Evolutionary conservation across 1,284 basidiomycete genomes (phyloP).

Genomic region (Moniliella sp.): DNA sequence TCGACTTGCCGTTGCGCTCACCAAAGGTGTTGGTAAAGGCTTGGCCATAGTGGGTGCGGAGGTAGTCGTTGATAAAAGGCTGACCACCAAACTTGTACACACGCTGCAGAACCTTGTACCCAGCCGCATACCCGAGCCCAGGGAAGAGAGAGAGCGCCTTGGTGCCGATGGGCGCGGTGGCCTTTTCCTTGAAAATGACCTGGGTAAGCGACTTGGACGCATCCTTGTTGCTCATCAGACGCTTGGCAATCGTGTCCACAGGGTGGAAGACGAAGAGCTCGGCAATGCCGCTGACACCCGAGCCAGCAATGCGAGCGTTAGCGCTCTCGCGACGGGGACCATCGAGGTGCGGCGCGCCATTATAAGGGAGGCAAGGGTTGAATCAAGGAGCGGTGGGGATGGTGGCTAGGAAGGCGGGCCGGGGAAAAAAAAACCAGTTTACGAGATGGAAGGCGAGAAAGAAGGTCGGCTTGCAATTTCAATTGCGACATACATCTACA

Average conservation of each 20-base stretch:
- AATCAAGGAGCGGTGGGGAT: too few species aligned
- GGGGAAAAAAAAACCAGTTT: too few species aligned
- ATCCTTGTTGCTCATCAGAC: slow-evolving; percentile 69
- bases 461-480: too few species aligned
- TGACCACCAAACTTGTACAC: slow-evolving; percentile 77
- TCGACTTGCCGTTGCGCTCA: slow-evolving; percentile 81
- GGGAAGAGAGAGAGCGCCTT: slow-evolving; percentile 84
- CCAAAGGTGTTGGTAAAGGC: slow-evolving; percentile 66
- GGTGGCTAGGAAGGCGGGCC: too few species aligned
- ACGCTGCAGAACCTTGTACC: slow-evolving; percentile 49
- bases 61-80: slow-evolving; percentile 84
- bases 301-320: slow-evolving; percentile 73
- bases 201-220: slow-evolving; percentile 7
- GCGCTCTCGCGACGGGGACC: too few species aligned
- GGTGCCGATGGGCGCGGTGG: slow-evolving; percentile 41
- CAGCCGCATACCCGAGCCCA: slow-evolving; percentile 75
- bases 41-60: slow-evolving; percentile 53
- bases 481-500: too few species aligned
- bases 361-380: too few species aligned
- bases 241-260: slow-evolving; percentile 76
- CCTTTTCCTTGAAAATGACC: slow-evolving; percentile 70
- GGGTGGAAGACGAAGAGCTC: slow-evolving; percentile 47
- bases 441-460: too few species aligned
- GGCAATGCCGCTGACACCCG: slow-evolving; percentile 58
- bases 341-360: too few species aligned